Evolutionary conservation across 345 rosid species (phyloP).

Genomic region (Rubroshorea leprosula): DNA sequence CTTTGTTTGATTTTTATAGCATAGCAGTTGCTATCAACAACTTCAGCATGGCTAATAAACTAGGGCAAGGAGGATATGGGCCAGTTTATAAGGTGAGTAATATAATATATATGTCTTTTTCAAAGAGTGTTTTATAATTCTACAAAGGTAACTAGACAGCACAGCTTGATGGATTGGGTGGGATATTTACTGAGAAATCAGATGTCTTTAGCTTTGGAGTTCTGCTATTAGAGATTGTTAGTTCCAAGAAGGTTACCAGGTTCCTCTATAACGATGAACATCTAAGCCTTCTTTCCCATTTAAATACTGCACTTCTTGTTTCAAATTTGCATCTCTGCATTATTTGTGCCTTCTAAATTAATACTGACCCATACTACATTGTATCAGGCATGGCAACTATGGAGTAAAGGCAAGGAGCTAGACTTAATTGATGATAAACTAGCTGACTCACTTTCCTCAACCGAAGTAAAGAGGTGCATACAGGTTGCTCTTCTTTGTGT

Average conservation of each 20-base stretch:
- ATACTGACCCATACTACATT: too few species aligned
- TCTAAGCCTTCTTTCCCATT: neutral
- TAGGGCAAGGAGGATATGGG: too few species aligned
- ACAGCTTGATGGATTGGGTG: neutral
- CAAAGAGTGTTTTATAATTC: too few species aligned
- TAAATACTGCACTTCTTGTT: neutral
- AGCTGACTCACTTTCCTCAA: neutral
- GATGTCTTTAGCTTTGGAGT: neutral
- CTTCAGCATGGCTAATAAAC: too few species aligned
- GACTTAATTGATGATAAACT: conserved; percentile 34
- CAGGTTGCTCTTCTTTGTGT: conserved; percentile 17
- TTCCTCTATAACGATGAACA: neutral
- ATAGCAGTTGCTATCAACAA: too few species aligned
- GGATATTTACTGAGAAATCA: neutral
- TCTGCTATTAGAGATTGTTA: neutral
- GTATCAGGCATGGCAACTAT: conserved; percentile 37
- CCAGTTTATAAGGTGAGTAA: too few species aligned
- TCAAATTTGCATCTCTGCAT: neutral
- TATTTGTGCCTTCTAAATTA: neutral
- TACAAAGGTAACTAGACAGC: too few species aligned
- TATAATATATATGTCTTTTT: too few species aligned
- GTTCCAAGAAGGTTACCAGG: neutral
- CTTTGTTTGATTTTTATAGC: too few species aligned
- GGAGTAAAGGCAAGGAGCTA: conserved; percentile 20
- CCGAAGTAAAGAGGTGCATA: conserved; percentile 16